Conservation (phyloP, 164 flowering plant species). For the Piper longum region DNA sequence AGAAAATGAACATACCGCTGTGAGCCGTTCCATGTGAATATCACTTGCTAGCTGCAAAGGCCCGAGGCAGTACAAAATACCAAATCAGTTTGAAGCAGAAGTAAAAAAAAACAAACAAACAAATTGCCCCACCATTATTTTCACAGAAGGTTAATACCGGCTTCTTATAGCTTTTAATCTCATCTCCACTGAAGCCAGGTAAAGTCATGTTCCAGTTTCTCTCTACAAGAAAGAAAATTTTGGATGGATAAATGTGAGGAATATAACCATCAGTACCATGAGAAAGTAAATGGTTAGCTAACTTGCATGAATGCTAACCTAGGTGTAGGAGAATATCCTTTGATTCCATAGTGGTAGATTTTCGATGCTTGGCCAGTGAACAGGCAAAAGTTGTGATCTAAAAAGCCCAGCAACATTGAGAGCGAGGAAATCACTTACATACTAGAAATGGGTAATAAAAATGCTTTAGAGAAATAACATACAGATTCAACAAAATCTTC, state of each 20-base stretch:
- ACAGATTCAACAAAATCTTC: conserved; percentile 93
- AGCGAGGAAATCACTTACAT: not conserved
- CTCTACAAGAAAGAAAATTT: conserved; percentile 28
- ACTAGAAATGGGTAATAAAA: not conserved
- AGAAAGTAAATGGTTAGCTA: not conserved
- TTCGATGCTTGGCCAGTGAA: conserved; percentile 92
- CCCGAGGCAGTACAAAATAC: not conserved
- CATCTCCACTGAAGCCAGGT: conserved; percentile 91
- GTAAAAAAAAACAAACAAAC: not conserved
- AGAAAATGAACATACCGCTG: not conserved
- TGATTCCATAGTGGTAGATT: conserved; percentile 77
- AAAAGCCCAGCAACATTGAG: conserved; percentile 4
- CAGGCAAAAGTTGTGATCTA: conserved; percentile 88
- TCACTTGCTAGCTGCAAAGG: conserved; percentile 1
- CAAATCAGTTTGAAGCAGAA: not conserved
- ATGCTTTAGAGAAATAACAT: conserved; percentile 18
- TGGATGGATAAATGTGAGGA: not conserved
- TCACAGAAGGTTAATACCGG: conserved; percentile 31
- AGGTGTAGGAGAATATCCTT: conserved; percentile 89
- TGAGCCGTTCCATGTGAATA: conserved; percentile 2
- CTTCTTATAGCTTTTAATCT: conserved; percentile 67
- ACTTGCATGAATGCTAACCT: conserved; percentile 34
- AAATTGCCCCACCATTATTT: not conserved
- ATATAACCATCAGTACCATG: not conserved
- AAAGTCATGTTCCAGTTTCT: conserved; percentile 88